Conservation (phyloP, 768 basidiomycete genomes). For the Jaapia argillacea region DNA sequence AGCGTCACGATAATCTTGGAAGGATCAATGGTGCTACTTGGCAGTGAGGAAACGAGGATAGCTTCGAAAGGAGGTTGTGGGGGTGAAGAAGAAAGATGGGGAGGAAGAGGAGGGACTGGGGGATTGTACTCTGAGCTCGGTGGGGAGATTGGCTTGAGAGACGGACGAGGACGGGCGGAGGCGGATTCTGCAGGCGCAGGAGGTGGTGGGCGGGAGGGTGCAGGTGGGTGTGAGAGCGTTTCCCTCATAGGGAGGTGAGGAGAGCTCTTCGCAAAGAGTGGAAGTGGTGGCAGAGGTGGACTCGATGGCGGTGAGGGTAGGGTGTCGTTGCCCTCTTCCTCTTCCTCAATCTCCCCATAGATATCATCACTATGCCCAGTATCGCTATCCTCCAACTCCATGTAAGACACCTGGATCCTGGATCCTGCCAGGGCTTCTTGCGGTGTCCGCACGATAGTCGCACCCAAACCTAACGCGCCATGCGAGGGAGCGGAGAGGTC, state of each 20-base stretch:
- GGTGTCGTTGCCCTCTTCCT: conserved; percentile 7
- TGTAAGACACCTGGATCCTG: conserved; percentile 2
- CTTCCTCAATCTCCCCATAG: conserved; percentile 6
- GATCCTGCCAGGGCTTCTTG: conserved; percentile 55
- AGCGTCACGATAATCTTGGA: conserved; percentile 58
- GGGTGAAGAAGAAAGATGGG: conserved; percentile 32
- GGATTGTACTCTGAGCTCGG: conserved; percentile 26
- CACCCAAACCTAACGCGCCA: conserved; percentile 57
- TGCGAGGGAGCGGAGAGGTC: conserved; percentile 24
- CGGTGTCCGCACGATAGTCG: conserved; percentile 69
- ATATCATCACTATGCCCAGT: not conserved
- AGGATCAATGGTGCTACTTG: conserved; percentile 37
- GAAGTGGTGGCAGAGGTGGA: conserved; percentile 17
- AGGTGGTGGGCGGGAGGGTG: conserved; percentile 14
- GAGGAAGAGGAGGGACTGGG: conserved; percentile 40
- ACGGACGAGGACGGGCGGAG: conserved; percentile 8
- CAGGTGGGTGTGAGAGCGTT: conserved; percentile 1
- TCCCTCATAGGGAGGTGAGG: conserved; percentile 16
- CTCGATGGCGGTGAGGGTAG: conserved; percentile 12
- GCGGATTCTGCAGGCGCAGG: conserved; percentile 10
- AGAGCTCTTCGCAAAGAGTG: conserved; percentile 14
- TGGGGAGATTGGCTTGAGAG: conserved; percentile 16
- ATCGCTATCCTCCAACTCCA: not conserved
- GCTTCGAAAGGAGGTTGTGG: conserved; percentile 51
- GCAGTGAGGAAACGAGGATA: conserved; percentile 52